A percentile compares a stretch with the other conserved stretches of the same genome.
These are phyloP conservation scores for Eucalyptus paniculata DNA, from an alignment of 345 rosid species.

Conservation along the genomic window DNA sequence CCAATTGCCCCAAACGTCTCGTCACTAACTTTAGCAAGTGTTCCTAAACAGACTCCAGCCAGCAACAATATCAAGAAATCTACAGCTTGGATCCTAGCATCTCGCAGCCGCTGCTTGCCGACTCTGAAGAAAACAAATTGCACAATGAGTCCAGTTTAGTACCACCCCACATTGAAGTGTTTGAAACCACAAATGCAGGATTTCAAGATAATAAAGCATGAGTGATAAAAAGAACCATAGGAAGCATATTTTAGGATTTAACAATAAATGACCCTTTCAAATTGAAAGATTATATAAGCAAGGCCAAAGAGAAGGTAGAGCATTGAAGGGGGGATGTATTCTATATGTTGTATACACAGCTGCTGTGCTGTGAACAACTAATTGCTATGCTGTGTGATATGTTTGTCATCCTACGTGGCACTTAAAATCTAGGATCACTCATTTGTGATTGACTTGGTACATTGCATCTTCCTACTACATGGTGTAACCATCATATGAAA, in stretches of 20 bases:
- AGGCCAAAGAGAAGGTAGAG: not conserved
- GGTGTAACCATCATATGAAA: not conserved
- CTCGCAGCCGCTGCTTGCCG: constrained; percentile 87
- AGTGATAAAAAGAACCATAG: not conserved
- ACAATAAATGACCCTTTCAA: not conserved
- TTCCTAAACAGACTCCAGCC: constrained; percentile 98
- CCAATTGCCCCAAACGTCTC: constrained; percentile 92
- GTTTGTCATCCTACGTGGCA: not conserved
- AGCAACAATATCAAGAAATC: constrained; percentile 81
- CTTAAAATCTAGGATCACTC: not conserved
- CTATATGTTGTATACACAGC: not conserved
- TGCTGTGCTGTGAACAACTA: not conserved
- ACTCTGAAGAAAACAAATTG: constrained; percentile 33
- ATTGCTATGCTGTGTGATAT: not conserved
- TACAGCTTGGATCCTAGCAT: constrained; percentile 80
- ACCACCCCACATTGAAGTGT: not conserved
- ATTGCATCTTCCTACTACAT: not conserved
- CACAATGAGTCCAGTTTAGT: not conserved
- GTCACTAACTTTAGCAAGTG: constrained; percentile 94
- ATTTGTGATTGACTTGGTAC: not conserved
- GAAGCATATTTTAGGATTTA: not conserved
- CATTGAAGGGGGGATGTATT: not conserved
- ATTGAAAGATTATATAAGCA: not conserved
- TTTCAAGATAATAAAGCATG: not conserved
- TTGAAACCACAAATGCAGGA: not conserved